These are phyloP conservation scores for Boletus rufocinnamomeus DNA, from an alignment of 768 basidiomycete species.

Conservation along the genomic window DNA sequence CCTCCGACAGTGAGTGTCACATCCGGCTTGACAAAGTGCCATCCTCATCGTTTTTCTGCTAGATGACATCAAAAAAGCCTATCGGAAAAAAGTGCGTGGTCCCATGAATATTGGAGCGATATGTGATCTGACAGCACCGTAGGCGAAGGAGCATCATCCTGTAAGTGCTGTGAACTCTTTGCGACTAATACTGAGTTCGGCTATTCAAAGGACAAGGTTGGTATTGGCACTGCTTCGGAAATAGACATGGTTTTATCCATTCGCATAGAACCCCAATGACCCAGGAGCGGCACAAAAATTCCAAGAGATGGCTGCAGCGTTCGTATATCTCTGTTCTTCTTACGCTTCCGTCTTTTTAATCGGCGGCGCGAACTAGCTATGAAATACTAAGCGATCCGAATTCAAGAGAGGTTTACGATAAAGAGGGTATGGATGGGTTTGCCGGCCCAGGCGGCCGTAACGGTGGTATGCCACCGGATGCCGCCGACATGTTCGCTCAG, in stretches of 20 bases:
- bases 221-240: constrained; percentile 7
- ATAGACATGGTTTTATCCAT: background rate
- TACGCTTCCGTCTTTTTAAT: constrained; percentile 7
- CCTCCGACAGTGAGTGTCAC: constrained; percentile 62
- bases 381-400: constrained; percentile 78
- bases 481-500: constrained; percentile 72
- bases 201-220: constrained; percentile 64
- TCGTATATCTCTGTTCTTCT: constrained; percentile 34
- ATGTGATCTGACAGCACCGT: constrained; percentile 20
- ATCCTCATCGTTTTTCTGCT: constrained; percentile 15
- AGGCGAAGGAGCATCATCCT: constrained; percentile 90
- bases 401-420: constrained; percentile 71
- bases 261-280: constrained; percentile 78
- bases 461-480: constrained; percentile 47
- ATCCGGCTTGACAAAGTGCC: background rate
- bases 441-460: constrained; percentile 48
- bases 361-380: constrained; percentile 51
- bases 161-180: constrained; percentile 44
- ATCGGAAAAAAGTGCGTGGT: constrained; percentile 78
- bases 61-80: constrained; percentile 94
- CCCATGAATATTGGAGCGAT: constrained; percentile 1
- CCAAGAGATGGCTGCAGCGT: constrained; percentile 90
- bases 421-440: constrained; percentile 69
- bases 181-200: background rate
- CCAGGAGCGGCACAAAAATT: constrained; percentile 81